Evolutionary conservation across 257 asterid species (phyloP), one percentile per base, ranked within the genome.

Genomic region (Solanum megistacrolobum): DNA sequence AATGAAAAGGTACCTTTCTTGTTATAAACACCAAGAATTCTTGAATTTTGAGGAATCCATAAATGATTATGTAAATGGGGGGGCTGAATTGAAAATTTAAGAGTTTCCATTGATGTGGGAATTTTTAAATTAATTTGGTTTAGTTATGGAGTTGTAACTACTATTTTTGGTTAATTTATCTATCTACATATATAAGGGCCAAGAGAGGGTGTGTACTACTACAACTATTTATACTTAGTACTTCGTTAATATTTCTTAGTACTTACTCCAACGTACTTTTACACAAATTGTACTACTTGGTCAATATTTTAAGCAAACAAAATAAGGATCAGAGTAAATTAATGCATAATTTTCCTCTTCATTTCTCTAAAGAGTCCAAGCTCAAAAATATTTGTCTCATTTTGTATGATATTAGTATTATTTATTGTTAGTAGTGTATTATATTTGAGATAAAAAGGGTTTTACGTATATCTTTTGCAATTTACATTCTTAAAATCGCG

Each of bases 1-100:
- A 89, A 81, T 41, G 94, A 86, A 87, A 89, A 87, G 8, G 78
- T 48, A 86, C 87, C 91, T 58, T 43, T 88, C 55, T 58, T 18
- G 86, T 90, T 66, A 88, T 60, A 78, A 62, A 90, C 73, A 86
- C 65, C 58, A 93, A 55, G 36, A 71, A 75, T 82, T 62, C 87
- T 89, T 32, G 88, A 90, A 89, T n/a, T 88, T 25, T 23, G 81
- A 81, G 88, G 88, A 58, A 82, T 6, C 68, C 35, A 83, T 5
- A 85, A 12, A 21, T 14, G 86, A 69, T 48, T 83, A 11, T 12
- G 32, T 6, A 69, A 72, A 16, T 46, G 16, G 31, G 87, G 41
- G 36, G 89, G 36, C 5, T 86, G 65, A 36, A 65, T 52, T 58
- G 83, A 68, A 68, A 91, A 68, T 88, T 76, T 34, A 12, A 87